These are phyloP conservation scores for Dactylellina drechsleri DNA, from an alignment of 2,329 filamentous ascomycete species.

Conservation along the genomic window DNA sequence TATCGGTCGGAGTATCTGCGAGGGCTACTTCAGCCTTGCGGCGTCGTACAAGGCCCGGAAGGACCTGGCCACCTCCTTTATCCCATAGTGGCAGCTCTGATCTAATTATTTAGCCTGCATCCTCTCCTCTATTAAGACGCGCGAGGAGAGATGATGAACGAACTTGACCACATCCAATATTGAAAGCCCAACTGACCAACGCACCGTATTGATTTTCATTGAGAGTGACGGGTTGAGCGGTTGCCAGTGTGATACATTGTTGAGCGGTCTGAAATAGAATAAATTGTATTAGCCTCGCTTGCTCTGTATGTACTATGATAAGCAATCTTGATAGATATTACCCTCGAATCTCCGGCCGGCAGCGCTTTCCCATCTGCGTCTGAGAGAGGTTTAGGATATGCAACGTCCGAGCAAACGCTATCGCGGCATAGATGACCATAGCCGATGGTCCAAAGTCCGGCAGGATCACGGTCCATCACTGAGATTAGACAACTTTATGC, in stretches of 20 bases:
- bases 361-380: not conserved
- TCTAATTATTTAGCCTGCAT: not conserved
- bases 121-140: conserved; percentile 3
- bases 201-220: conserved; percentile 21
- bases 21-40: conserved; percentile 12
- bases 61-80: not conserved
- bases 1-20: conserved; percentile 1
- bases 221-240: conserved; percentile 3
- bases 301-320: too few relatives aligned
- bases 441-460: not conserved
- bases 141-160: not conserved
- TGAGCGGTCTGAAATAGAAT: not conserved
- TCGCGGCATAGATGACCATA: conserved; percentile 10
- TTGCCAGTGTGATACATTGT: conserved; percentile 3
- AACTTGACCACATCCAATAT: conserved; percentile 11
- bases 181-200: conserved; percentile 17
- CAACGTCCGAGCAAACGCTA: conserved; percentile 1
- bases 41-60: conserved; percentile 11
- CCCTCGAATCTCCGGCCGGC: not conserved
- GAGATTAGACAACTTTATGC: not conserved
- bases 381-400: not conserved
- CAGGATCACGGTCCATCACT: not conserved
- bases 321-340: not conserved
- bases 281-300: not conserved
- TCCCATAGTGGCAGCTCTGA: conserved; percentile 10